Base-by-base conservation (phyloP, 805 yeast species). In the Kuraishia hungarica region DNA sequence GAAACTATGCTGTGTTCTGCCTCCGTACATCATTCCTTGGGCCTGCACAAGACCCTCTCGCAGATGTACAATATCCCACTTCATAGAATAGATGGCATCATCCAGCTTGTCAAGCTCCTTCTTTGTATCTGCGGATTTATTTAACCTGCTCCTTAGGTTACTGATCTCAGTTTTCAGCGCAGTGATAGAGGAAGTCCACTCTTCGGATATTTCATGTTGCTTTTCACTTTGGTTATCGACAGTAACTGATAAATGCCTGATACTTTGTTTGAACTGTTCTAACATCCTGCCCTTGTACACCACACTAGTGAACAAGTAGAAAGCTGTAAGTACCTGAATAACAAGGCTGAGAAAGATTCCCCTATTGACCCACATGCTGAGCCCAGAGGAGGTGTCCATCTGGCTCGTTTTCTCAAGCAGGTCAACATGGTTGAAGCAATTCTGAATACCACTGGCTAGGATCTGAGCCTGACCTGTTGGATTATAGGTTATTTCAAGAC, bases 371-470 rank as follows among this genome's bases (percentile, higher is more conserved):
- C 47, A 29, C 59, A 58, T 57, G 20, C 56, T 59, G 4, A 3
- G 39, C 11, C n/a, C n/a, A 8, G n/a, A 15, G 43, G 8, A 6
- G 11, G 43, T 2, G 8, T 35, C 17, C 4, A 35, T 3, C 43
- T 15, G 43, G 43, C 43, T 35, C 2, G 55, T 56, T 28, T 58
- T 53, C 43, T 63, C 61, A 8, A 60, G 35, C 2, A 61, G 50
- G 50, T 62, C 64, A 1, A 64, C 61, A 26, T 66, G 65, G 53
- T 64, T 62, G 49, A 60, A 62, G 54, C 72, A 69, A 21, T 59
- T 57, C 51, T 67, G 71, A 15, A 35, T 13, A 35, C 43, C 43
- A 15, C 43, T 35, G 43, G 15, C 8, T 15, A 35, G 8, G 43
- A 35, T 35, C 17, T 35, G 43, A 3, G 43, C 43, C 3, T 35